A percentile compares a stretch with the other conserved stretches of the same genome.
Evolutionary conservation across 1,139 yeast species (phyloP).

Genomic region (Kodamaea alishanica): DNA sequence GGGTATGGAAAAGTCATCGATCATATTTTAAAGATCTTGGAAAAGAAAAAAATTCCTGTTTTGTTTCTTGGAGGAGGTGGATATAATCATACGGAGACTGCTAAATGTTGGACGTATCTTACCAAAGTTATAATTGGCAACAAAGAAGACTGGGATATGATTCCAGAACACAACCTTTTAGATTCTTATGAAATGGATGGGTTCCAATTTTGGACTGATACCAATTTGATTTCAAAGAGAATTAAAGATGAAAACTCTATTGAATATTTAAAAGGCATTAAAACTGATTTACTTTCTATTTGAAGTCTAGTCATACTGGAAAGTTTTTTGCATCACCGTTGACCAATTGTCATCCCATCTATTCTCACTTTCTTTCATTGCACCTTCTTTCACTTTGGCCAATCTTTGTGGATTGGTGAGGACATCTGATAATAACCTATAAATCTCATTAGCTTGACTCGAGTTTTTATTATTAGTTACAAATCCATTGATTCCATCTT

Average conservation of each 20-base stretch:
- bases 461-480: constrained; percentile 31
- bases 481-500: constrained; percentile 43
- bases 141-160: constrained; percentile 27
- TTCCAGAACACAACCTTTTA: constrained; percentile 51
- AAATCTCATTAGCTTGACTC: constrained; percentile 46
- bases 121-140: constrained; percentile 36
- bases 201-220: constrained; percentile 48
- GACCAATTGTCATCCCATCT: constrained; percentile 84
- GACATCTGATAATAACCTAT: constrained; percentile 42
- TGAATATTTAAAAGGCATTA: constrained; percentile 14
- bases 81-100: constrained; percentile 58
- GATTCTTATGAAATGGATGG: constrained; percentile 47
- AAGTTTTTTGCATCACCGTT: constrained; percentile 17
- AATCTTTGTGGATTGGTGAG: constrained; percentile 39
- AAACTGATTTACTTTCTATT: background rate
- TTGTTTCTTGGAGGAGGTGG: constrained; percentile 78
- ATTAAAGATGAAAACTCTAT: constrained; percentile 41
- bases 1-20: constrained; percentile 41
- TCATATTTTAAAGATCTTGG: too few relatives aligned
- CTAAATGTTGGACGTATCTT: constrained; percentile 62
- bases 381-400: constrained; percentile 57
- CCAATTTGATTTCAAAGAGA: constrained; percentile 23
- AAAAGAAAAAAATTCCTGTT: constrained; percentile 24
- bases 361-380: constrained; percentile 57
- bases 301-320: constrained; percentile 14